Conservation (phyloP, 352 stramenopile genomes). For the Phytophthora cajani region DNA sequence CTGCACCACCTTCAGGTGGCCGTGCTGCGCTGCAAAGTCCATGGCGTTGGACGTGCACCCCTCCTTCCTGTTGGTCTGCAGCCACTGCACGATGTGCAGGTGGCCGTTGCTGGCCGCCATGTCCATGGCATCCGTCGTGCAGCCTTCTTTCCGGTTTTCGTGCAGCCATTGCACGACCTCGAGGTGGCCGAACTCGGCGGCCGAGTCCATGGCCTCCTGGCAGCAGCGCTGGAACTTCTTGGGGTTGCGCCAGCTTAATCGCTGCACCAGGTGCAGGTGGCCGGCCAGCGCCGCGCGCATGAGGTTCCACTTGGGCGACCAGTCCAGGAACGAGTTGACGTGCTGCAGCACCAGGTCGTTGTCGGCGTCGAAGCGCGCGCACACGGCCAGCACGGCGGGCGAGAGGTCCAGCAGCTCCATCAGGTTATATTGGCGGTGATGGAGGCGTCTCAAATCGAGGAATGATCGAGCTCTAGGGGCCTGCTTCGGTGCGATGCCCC, state of each 20-base stretch:
- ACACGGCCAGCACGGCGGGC: constrained; percentile 56
- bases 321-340: constrained; percentile 66
- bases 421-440: not conserved
- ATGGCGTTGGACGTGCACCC: constrained; percentile 70
- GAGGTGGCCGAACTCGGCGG: constrained; percentile 68
- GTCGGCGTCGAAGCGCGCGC: constrained; percentile 46
- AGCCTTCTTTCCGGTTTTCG: constrained; percentile 51
- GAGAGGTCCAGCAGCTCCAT: constrained; percentile 35
- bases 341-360: constrained; percentile 58
- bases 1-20: constrained; percentile 63
- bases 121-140: constrained; percentile 74
- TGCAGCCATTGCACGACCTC: constrained; percentile 68
- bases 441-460: constrained; percentile 13
- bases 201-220: constrained; percentile 66
- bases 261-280: constrained; percentile 57
- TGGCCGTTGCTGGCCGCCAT: constrained; percentile 68
- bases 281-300: constrained; percentile 59
- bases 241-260: constrained; percentile 45
- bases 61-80: constrained; percentile 61
- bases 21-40: constrained; percentile 67
- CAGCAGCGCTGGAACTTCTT: constrained; percentile 56
- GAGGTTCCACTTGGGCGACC: constrained; percentile 57
- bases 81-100: constrained; percentile 60
- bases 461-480: constrained; percentile 18
- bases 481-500: not conserved